phyloP scores from a whole-genome alignment of 768 basidiomycete genomes.

The Roridomyces roridus region DNA sequence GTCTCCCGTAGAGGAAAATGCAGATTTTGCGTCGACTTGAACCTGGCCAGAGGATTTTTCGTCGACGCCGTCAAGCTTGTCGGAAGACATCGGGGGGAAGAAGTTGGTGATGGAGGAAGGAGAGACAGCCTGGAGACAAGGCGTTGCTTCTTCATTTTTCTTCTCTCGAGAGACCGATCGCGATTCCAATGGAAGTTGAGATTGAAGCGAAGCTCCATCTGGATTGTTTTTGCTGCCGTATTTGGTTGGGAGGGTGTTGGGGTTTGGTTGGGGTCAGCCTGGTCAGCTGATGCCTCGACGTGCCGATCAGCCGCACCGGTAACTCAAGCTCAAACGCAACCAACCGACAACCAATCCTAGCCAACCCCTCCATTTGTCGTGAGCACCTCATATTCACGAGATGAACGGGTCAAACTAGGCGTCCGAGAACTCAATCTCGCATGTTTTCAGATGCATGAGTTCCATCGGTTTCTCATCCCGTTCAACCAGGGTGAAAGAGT shows the following conservation, averaged over 20 bases:
- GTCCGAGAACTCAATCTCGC: slow-evolving; percentile 20
- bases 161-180: too few relatives aligned
- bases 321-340: too few relatives aligned
- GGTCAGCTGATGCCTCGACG: too few relatives aligned
- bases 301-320: too few relatives aligned
- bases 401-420: slow-evolving; percentile 18
- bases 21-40: background rate
- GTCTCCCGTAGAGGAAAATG: background rate
- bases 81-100: slow-evolving; percentile 5
- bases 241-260: too few relatives aligned
- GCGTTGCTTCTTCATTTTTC: background rate
- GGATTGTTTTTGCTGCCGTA: too few relatives aligned
- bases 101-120: background rate
- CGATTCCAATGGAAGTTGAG: too few relatives aligned
- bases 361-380: slow-evolving; percentile 19
- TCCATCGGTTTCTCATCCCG: background rate
- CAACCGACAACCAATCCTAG: too few relatives aligned
- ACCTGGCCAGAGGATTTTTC: slow-evolving; percentile 17
- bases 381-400: too few relatives aligned
- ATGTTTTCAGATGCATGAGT: background rate
- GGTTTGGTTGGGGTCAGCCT: too few relatives aligned
- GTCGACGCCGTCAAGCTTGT: slow-evolving; percentile 5
- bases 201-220: too few relatives aligned
- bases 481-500: slow-evolving; percentile 8
- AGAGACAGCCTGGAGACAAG: background rate